Conservation (phyloP, 202 grass and related monocot species). For the Schoenoplectus triqueter region DNA sequence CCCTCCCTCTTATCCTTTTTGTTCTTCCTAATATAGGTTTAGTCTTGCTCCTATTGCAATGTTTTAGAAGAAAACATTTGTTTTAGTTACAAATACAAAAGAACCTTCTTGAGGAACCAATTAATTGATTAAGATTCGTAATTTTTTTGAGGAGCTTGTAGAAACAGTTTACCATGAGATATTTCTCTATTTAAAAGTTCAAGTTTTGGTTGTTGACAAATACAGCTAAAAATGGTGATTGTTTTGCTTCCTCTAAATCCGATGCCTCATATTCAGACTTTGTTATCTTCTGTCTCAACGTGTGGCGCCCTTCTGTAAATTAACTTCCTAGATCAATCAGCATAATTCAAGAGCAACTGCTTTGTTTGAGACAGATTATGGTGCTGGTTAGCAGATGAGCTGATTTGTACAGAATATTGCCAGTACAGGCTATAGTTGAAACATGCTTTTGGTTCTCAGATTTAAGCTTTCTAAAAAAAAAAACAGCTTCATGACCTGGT, state of each 20-base stretch:
- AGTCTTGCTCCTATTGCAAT: constrained; percentile 13
- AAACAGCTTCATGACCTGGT: neutral
- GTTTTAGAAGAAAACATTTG: neutral
- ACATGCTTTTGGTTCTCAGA: constrained; percentile 7
- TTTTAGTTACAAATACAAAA: neutral
- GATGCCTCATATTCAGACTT: neutral
- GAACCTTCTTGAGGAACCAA: neutral
- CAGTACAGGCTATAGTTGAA: constrained; percentile 1
- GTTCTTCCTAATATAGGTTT: neutral
- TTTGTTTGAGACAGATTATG: neutral
- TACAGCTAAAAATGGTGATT: constrained; percentile 3
- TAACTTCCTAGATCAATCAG: neutral
- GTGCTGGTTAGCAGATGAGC: neutral
- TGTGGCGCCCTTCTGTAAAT: constrained; percentile 4
- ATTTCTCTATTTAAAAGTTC: neutral
- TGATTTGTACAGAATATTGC: neutral
- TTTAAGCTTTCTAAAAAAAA: neutral
- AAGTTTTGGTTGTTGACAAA: neutral
- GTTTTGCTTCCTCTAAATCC: neutral
- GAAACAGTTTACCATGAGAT: neutral
- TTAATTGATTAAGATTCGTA: neutral
- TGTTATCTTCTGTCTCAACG: neutral
- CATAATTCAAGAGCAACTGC: neutral
- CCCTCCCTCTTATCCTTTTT: neutral
- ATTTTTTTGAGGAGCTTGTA: neutral